A percentile compares a stretch with the other conserved stretches of the same genome.
phyloP scores from a whole-genome alignment of 768 basidiomycete genomes.

The Termitomyces sp. region DNA sequence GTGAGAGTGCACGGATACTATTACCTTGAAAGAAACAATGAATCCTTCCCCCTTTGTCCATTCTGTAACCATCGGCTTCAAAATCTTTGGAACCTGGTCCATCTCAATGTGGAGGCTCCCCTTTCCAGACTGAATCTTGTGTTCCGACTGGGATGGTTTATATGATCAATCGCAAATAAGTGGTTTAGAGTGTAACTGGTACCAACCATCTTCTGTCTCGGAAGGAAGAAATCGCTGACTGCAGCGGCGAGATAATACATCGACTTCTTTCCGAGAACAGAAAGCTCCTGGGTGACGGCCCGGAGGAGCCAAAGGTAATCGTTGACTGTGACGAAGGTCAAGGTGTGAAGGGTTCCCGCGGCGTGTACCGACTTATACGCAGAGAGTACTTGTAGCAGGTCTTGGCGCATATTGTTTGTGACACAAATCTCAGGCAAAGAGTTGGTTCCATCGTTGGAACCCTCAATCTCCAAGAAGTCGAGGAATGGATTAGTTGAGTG shows the following conservation, averaged over 20 bases:
- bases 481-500: constrained; percentile 98
- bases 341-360: constrained; percentile 69
- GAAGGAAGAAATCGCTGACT: constrained; percentile 97
- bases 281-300: constrained; percentile 76
- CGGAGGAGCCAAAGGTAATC: constrained; percentile 93
- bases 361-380: constrained; percentile 78
- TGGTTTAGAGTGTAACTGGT: not conserved
- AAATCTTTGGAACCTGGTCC: constrained; percentile 97
- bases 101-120: constrained; percentile 93
- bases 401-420: constrained; percentile 52
- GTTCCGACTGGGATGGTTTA: constrained; percentile 62
- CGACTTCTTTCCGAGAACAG: constrained; percentile 57
- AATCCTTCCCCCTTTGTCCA: constrained; percentile 83
- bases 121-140: constrained; percentile 97
- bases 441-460: constrained; percentile 13
- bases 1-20: constrained; percentile 3
- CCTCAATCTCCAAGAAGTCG: constrained; percentile 80
- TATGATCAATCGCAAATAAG: not conserved
- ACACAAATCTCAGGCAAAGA: constrained; percentile 54
- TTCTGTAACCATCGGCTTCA: constrained; percentile 89
- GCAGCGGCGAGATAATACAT: constrained; percentile 98
- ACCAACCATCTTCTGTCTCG: constrained; percentile 82
- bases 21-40: constrained; percentile 95
- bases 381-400: constrained; percentile 67
- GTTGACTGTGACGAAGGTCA: constrained; percentile 91